phyloP scores from a whole-genome alignment of 2,329 filamentous ascomycete species.

The Xylaria sp. region DNA sequence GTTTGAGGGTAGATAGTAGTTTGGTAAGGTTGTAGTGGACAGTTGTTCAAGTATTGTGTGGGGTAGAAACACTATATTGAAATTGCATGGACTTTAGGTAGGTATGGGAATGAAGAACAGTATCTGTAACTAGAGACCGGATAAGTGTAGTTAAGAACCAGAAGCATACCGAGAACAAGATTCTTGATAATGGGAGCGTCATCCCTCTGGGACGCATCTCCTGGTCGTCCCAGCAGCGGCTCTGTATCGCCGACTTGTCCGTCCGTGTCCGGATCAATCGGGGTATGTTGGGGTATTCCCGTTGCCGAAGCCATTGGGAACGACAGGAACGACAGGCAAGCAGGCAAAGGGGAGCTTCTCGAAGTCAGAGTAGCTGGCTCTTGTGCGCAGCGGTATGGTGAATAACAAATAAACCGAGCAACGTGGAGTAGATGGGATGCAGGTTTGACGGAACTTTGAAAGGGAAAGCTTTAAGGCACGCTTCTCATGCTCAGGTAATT shows the following conservation, averaged over 20 bases:
- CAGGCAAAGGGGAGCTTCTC: constrained; percentile 17
- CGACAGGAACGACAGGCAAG: constrained; percentile 36
- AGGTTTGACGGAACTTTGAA: constrained; percentile 14
- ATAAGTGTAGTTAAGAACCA: constrained; percentile 8
- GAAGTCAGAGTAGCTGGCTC: constrained; percentile 3
- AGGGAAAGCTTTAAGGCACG: constrained; percentile 16
- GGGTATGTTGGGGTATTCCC: constrained; percentile 67
- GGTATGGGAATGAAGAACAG: constrained; percentile 14
- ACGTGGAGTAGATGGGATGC: neutral
- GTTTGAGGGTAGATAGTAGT: neutral
- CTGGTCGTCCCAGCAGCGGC: constrained; percentile 75
- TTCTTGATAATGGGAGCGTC: constrained; percentile 74
- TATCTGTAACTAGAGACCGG: constrained; percentile 17
- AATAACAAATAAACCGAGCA: neutral
- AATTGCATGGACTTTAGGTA: constrained; percentile 14
- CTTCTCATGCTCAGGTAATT: constrained; percentile 28
- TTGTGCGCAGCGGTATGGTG: constrained; percentile 1
- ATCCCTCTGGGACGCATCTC: constrained; percentile 77
- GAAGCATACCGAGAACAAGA: constrained; percentile 74
- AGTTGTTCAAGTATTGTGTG: constrained; percentile 23
- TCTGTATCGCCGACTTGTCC: constrained; percentile 66
- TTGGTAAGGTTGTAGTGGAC: constrained; percentile 19
- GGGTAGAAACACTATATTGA: constrained; percentile 31
- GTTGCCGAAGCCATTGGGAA: constrained; percentile 74
- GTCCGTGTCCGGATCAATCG: constrained; percentile 52